Conservation (phyloP, 257 asterid species). For the Solanum verrucosum region DNA sequence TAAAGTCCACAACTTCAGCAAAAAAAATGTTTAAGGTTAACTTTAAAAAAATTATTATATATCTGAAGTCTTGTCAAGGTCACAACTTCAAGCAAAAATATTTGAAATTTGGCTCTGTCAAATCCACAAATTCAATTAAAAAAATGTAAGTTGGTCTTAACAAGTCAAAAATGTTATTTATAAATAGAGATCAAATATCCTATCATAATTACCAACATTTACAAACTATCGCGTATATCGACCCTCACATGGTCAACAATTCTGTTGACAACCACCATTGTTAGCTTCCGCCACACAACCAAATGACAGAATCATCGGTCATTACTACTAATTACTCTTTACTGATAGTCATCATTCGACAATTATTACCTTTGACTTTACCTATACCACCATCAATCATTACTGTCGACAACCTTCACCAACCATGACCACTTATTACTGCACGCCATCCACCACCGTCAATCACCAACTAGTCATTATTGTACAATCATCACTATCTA, state of each 20-base stretch:
- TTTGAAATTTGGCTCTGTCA: rapidly evolving
- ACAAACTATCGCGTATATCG: not conserved
- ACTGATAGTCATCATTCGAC: not conserved
- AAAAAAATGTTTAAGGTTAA: not conserved
- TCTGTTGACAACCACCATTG: not conserved
- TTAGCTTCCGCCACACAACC: not conserved
- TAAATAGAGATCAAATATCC: not conserved
- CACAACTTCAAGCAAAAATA: not conserved
- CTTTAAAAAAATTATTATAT: no score
- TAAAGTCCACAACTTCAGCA: no score
- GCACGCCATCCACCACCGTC: not conserved
- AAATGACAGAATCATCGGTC: not conserved
- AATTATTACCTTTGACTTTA: not conserved
- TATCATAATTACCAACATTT: not conserved
- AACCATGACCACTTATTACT: no score
- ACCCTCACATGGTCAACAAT: no score
- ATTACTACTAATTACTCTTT: not conserved
- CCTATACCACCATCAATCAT: not conserved
- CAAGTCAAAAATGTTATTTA: not conserved
- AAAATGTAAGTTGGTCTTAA: no score
- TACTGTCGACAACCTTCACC: no score
- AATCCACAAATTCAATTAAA: not conserved
- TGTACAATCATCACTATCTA: not conserved
- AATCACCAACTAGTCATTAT: not conserved
- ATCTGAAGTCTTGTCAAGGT: not conserved